Evolutionary conservation across 1,139 yeast species (phyloP).

Genomic region (Blastobotrys malaysiensis): DNA sequence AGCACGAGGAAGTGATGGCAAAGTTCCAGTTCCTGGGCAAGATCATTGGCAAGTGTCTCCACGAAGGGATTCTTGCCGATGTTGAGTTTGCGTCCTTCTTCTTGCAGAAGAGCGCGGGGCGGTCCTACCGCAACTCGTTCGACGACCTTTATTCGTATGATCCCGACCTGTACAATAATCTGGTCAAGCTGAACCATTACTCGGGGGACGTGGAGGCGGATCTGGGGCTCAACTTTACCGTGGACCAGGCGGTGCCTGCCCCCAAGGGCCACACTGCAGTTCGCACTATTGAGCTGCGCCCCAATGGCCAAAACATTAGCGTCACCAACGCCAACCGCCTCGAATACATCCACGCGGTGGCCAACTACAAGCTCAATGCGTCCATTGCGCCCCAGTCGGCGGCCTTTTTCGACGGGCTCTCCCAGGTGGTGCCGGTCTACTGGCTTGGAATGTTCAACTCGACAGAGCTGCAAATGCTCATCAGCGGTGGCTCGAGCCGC

Average conservation of each 20-base stretch:
- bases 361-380: conserved; percentile 72
- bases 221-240: conserved; percentile 62
- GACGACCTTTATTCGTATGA: conserved; percentile 78
- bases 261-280: conserved; percentile 34
- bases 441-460: conserved; percentile 88
- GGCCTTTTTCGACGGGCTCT: conserved; percentile 66
- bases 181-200: conserved; percentile 59
- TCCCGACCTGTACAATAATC: conserved; percentile 54
- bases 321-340: conserved; percentile 62
- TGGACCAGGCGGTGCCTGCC: conserved; percentile 40
- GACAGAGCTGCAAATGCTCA: conserved; percentile 72
- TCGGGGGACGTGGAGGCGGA: conserved; percentile 49
- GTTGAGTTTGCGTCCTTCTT: conserved; percentile 85
- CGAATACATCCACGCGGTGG: conserved; percentile 70
- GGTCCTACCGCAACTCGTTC: conserved; percentile 47
- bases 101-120: conserved; percentile 60
- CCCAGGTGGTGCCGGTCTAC: conserved; percentile 57
- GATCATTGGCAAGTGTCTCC: conserved; percentile 85
- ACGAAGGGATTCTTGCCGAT: conserved; percentile 76
- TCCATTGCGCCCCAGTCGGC: conserved; percentile 54
- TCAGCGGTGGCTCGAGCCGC: conserved; percentile 66
- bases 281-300: conserved; percentile 50
- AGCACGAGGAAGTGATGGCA: conserved; percentile 35
- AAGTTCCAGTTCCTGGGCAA: conserved; percentile 66
- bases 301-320: conserved; percentile 49